Conservation (phyloP, 2,329 filamentous ascomycete genomes). For the Fusarium palustre region DNA sequence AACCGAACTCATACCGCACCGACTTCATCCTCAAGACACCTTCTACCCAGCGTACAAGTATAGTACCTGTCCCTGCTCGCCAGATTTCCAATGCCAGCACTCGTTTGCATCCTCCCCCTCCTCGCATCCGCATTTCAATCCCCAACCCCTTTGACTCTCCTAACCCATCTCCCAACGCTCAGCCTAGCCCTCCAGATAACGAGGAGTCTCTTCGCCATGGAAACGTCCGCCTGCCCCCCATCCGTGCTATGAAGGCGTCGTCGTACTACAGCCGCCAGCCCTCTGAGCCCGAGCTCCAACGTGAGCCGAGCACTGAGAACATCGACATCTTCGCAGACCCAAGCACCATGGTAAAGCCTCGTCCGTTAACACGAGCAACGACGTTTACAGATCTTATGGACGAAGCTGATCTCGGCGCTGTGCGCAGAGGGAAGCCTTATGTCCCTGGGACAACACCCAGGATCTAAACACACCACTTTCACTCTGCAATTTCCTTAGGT, state of each 20-base stretch:
- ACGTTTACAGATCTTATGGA: conserved; percentile 68
- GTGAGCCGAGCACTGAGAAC: conserved; percentile 61
- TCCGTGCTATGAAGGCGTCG: conserved; percentile 55
- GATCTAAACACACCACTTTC: conserved; percentile 39
- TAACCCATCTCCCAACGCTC: conserved; percentile 44
- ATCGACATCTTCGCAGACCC: conserved; percentile 67
- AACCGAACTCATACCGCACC: conserved; percentile 58
- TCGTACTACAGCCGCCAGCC: conserved; percentile 43
- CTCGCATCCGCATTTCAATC: conserved; percentile 49
- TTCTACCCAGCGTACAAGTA: conserved; percentile 28
- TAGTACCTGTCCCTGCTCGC: conserved; percentile 19
- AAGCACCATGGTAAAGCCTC: conserved; percentile 52
- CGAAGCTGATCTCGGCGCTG: conserved; percentile 57
- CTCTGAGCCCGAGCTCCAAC: conserved; percentile 52
- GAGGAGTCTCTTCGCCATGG: conserved; percentile 43
- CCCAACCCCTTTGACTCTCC: conserved; percentile 54
- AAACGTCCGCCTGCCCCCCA: conserved; percentile 51
- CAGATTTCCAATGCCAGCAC: conserved; percentile 29
- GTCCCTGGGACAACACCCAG: conserved; percentile 55
- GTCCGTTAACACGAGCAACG: conserved; percentile 53
- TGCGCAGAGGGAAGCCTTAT: conserved; percentile 57
- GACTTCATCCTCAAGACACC: conserved; percentile 64
- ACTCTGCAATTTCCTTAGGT: conserved; percentile 1
- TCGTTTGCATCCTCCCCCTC: conserved; percentile 29
- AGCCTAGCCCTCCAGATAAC: conserved; percentile 45